A percentile compares a stretch with the other conserved stretches of the same genome.
phyloP scores from a whole-genome alignment of 306 rosid genomes.

The Abrus pulchellus region DNA sequence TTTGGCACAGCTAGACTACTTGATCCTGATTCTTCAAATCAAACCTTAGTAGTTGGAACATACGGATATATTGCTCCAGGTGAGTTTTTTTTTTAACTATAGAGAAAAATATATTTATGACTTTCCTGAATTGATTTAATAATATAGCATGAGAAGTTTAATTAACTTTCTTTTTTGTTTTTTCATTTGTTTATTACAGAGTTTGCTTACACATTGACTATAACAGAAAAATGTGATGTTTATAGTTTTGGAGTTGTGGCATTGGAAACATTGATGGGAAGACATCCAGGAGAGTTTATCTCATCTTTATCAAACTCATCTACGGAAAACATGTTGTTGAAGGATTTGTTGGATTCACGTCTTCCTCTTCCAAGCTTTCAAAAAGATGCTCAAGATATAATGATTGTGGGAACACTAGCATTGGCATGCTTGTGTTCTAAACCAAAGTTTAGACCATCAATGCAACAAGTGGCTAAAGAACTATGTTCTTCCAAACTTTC shows the following conservation, averaged over 20 bases:
- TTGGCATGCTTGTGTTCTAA: not conserved
- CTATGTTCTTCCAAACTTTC: not conserved
- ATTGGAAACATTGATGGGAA: constrained; percentile 29
- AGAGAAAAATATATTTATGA: not conserved
- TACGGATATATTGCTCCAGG: constrained; percentile 41
- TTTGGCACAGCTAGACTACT: constrained; percentile 29
- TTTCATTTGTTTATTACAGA: not conserved
- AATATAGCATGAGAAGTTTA: not conserved
- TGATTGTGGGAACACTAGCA: not conserved
- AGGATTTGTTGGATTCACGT: constrained; percentile 11
- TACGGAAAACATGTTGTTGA: not conserved
- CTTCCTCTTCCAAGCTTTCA: not conserved
- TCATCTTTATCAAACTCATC: not conserved
- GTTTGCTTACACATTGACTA: no score
- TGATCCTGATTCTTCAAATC: constrained; percentile 28
- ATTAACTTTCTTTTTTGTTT: not conserved
- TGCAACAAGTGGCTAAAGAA: constrained; percentile 6
- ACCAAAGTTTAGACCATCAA: constrained; percentile 5
- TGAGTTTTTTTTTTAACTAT: not conserved
- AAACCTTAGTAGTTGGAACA: not conserved
- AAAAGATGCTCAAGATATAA: not conserved
- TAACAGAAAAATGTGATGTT: not conserved
- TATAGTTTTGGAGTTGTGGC: constrained; percentile 38
- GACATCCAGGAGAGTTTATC: not conserved
- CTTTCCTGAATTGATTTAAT: not conserved